Base-by-base conservation (phyloP, 1,284 basidiomycete genomes). In the Fistulinella cinereoalba region DNA sequence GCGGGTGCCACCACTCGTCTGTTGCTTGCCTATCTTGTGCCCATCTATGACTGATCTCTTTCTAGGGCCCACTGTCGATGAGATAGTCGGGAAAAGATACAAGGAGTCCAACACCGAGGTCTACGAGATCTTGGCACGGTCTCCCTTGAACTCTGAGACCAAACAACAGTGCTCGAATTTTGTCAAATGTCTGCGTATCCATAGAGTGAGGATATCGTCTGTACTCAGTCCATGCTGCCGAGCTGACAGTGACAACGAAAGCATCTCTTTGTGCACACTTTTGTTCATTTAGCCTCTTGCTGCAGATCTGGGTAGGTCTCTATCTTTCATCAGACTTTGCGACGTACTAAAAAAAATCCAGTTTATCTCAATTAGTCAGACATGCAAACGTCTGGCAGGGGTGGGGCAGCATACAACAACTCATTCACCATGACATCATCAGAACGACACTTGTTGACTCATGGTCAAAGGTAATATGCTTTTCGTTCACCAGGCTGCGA, bases 191-290 rank as follows among this genome's bases (percentile, higher is more conserved):
- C 43, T 66, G 27, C 52, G 49, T 22, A 38, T 65, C 4, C 37
- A 62, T 34, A 64, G n/a, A 37, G 60, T 67, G 29, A 50, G 47
- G 21, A n/a, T 24, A 16, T 3, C 6, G 43, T 19, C 11, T 15
- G 28, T 36, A 6, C 21, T 38, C 43, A 3, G 10, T 7, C 2
- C 19, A 16, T n/a, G 24, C 10, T 6, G 23, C 29, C 23, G 21
- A 15, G 41, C 60, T 41, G 62, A 43, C 11, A 18, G 5, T 18
- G 18, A 32, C 42, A 41, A n/a, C n/a, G n/a, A n/a, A n/a, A 62
- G 61, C n/a, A 54, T 44, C 46, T 67, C 25, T 61, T 62, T 21
- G 43, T 62, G 47, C 39, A 62, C 34, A 56, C 49, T 5, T 67
- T 51, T 37, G 32, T 51, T 18, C 63, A 67, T 43, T 12, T 64